Evolutionary conservation across 1,284 basidiomycete genomes (phyloP), one percentile per base, ranked within the genome.

Genomic region (Caloboletus inedulis): DNA sequence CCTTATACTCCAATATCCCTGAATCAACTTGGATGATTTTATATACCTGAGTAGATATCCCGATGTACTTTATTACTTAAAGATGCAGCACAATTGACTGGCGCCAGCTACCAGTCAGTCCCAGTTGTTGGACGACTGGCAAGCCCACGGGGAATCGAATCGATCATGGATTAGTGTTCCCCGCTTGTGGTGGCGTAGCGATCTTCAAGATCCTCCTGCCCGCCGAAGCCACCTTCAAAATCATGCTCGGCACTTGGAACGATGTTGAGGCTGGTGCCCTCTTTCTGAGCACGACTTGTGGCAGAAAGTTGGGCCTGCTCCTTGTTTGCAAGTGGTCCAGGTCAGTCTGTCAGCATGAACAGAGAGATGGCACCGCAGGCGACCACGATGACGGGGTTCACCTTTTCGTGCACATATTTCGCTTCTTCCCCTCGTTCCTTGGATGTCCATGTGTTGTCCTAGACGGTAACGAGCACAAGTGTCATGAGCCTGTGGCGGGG

Each of bases 151-250:
- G 25, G 21, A 16, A n/a, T 13, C 6, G 10, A 16, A 40, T 51
- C 8, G 16, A 14, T 27, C 7, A 16, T 31, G 13, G 14, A 29
- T 69, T 54, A 77, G 57, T 79, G 75, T 57, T 77, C 77, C 16
- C 77, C 76, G 44, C 64, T 66, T 3, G 77, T 77, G 2, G 76
- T 79, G 4, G 75, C 75, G 51, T 78, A 76, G 31, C 76, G 71
- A 62, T 78, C 77, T 59, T 79, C 74, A 13, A 78, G 65, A 34
- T 77, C 75, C 59, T 77, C 76, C 59, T 76, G 75, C 2, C 77
- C 77, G 23, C 76, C 76, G 53, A 70, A 77, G 16, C 77, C 77
- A 37, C 73, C 76, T 64, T 79, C 78, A 43, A 76, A 74, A 54
- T 74, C 69, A 23, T 48, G 50, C n/a, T 56, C 51, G 7, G 30